Evolutionary conservation across 2,329 filamentous ascomycete species (phyloP).

Genomic region (Neopestalotiopsis sp.): DNA sequence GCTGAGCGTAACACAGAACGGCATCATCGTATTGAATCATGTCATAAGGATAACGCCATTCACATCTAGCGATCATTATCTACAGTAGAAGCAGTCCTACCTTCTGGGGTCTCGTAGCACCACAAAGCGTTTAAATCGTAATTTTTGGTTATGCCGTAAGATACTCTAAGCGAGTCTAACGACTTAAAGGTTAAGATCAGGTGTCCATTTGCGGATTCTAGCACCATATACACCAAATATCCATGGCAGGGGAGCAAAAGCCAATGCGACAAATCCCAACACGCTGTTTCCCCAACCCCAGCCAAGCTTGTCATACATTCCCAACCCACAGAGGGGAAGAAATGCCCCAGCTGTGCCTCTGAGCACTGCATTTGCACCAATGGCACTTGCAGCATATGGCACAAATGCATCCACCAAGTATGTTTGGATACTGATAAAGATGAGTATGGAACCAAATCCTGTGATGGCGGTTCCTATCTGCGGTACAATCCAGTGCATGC

Average conservation of each 20-base stretch:
- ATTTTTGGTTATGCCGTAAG: not conserved
- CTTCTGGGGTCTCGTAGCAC: too few species aligned
- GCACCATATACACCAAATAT: conserved; percentile 16
- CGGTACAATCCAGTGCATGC: conserved; percentile 45
- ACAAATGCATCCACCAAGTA: conserved; percentile 46
- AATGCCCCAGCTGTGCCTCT: conserved; percentile 24
- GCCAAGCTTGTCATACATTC: conserved; percentile 28
- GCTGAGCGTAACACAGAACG: too few species aligned
- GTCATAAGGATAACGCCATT: too few species aligned
- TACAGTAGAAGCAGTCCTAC: too few species aligned
- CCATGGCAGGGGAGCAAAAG: conserved; percentile 27
- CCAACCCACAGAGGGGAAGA: conserved; percentile 24
- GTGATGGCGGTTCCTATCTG: conserved; percentile 43
- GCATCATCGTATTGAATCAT: too few species aligned
- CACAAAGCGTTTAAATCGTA: too few species aligned
- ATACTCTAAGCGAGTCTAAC: not conserved
- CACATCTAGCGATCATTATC: too few species aligned
- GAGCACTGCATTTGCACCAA: conserved; percentile 29
- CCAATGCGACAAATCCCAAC: conserved; percentile 28
- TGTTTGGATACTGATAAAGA: conserved; percentile 26
- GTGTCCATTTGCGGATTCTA: conserved; percentile 9
- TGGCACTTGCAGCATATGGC: conserved; percentile 30
- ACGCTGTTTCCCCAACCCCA: conserved; percentile 34
- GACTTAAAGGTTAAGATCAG: not conserved
- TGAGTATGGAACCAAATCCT: conserved; percentile 33